Percentiles rank a stretch among this genome's conserved stretches.
These are phyloP conservation scores for Pholiota microspora DNA, from an alignment of 768 basidiomycete species.

Conservation along the genomic window DNA sequence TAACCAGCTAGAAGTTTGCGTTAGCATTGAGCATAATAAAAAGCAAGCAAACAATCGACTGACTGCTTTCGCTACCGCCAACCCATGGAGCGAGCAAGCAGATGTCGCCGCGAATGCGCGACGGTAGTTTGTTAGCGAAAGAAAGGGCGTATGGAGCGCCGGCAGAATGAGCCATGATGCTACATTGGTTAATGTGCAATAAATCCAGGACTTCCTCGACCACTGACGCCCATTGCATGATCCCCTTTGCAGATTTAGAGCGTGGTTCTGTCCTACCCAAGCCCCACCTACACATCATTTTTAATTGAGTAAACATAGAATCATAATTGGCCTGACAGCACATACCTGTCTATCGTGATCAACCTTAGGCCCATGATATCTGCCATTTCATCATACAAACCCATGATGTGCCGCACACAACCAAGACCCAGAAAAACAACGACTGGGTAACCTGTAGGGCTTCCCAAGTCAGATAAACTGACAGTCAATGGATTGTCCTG, in stretches of 20 bases:
- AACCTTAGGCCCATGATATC: conserved; percentile 80
- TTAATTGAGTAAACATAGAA: not conserved
- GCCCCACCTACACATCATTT: conserved; percentile 67
- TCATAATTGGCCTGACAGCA: conserved; percentile 10
- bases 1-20: conserved; percentile 59
- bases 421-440: conserved; percentile 92
- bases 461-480: conserved; percentile 92
- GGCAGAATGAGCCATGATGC: conserved; percentile 93
- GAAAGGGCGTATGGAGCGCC: conserved; percentile 94
- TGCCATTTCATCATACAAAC: conserved; percentile 95
- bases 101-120: conserved; percentile 79
- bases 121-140: conserved; percentile 71
- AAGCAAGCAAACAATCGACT: conserved; percentile 27
- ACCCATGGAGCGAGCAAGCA: conserved; percentile 97
- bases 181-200: conserved; percentile 74
- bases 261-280: conserved; percentile 81
- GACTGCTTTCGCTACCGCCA: conserved; percentile 84
- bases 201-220: conserved; percentile 89
- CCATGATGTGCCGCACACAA: conserved; percentile 92
- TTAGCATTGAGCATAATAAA: conserved; percentile 9
- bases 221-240: conserved; percentile 87
- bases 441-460: conserved; percentile 80
- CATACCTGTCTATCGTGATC: conserved; percentile 90
- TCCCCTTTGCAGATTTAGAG: conserved; percentile 68
- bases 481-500: conserved; percentile 73